Evolutionary conservation across 2,329 filamentous ascomycete genomes (phyloP), one percentile per base, ranked within the genome.

Genomic region (Teratosphaeria nubilosa): DNA sequence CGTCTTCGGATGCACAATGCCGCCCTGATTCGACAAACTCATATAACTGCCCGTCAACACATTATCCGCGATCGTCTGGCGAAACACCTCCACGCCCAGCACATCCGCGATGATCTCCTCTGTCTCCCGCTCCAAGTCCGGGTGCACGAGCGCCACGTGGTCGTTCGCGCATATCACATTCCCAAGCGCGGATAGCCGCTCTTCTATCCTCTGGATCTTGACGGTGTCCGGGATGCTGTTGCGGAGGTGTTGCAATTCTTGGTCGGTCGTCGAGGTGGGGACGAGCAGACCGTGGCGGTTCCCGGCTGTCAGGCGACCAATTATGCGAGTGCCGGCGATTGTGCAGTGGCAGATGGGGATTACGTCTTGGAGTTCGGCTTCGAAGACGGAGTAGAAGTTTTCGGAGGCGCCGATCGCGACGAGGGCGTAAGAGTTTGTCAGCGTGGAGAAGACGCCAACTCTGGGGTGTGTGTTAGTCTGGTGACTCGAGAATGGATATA

Each of bases 81-180:
- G 80, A 78, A 94, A 95, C 11, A 94, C 89, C 74, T 95, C 89
- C 59, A 95, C 89, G 62, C 89, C 89, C 22, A 95, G 79, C 60
- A 95, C 90, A 73, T 99, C 94, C 68, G 94, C 90, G 71, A 99
- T 91, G 53, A 99, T 96, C 79, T 99, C 94, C 77, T 99, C 94
- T 16, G 91, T 96, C 80, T 99, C 94, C 62, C 92, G 88, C 81
- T 97, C 94, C 60, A 99, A 81, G 71, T 99, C 94, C 11, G 94
- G 94, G 74, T 99, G 94, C 62, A 97, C 86, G 51, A 99, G 86
- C 56, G 94, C 94, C 66, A 97, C 94, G 76, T 96, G 91, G 76
- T 99, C 94, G 76, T 97, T 97, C 70, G 85, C 85, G 70, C 91
- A 95, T 70, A 99, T 96, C 62, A 97, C 94, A 73, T 99, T 99